phyloP scores from a whole-genome alignment of 148 eudicot species.

The Linanthus parryae region DNA sequence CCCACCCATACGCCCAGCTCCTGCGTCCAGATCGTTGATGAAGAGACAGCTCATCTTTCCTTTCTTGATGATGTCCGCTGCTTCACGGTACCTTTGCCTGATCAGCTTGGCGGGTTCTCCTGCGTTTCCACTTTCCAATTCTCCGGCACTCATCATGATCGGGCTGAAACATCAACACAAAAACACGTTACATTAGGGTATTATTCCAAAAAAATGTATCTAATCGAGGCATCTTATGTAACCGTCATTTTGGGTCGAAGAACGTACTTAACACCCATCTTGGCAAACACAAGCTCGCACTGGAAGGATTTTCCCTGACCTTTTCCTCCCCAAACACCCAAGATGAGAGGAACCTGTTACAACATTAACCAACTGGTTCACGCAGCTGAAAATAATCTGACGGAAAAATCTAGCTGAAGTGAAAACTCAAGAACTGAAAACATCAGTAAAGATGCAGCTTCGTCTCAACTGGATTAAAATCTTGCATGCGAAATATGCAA shows the following conservation, averaged over 20 bases:
- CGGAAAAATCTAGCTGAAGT: too few relatives aligned
- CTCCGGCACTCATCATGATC: constrained; percentile 98
- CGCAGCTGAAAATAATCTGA: too few relatives aligned
- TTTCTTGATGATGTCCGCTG: constrained; percentile 80
- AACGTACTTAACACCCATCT: constrained; percentile 95
- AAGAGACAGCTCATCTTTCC: constrained; percentile 86
- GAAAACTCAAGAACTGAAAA: too few relatives aligned
- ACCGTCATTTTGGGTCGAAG: background rate
- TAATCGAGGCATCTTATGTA: too few relatives aligned
- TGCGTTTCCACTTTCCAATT: constrained; percentile 93
- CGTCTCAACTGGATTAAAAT: too few relatives aligned
- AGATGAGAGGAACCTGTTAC: constrained; percentile 74
- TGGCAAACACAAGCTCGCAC: constrained; percentile 87
- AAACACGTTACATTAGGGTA: too few relatives aligned
- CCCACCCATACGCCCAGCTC: constrained; percentile 91
- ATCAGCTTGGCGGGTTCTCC: constrained; percentile 94
- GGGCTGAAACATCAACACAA: constrained; percentile 64
- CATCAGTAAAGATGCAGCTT: too few relatives aligned
- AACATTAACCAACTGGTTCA: too few relatives aligned
- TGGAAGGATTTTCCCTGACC: constrained; percentile 99
- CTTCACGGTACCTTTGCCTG: constrained; percentile 92
- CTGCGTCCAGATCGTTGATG: constrained; percentile 95
- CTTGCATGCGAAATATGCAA: too few relatives aligned
- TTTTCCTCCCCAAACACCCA: constrained; percentile 99
- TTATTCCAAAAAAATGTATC: too few relatives aligned